Evolutionary conservation across 2,329 filamentous ascomycete genomes (phyloP).

Genomic region (Xylaria sp.): DNA sequence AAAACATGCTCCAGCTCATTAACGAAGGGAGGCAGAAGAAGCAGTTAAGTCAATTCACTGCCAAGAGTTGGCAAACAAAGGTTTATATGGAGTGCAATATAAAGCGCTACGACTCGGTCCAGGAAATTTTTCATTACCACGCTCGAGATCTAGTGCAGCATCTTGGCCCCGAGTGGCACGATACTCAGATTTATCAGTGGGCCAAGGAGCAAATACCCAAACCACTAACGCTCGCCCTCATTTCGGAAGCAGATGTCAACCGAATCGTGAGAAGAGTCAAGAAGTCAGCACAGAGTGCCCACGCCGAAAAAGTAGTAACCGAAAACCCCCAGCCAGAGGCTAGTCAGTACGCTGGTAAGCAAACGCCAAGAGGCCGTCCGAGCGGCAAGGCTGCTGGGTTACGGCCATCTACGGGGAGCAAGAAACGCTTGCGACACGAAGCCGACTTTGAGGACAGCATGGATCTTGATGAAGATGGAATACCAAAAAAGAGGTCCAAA

Average conservation of each 20-base stretch:
- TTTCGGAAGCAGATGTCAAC: conserved; percentile 36
- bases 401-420: conserved; percentile 48
- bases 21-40: conserved; percentile 39
- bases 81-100: conserved; percentile 51
- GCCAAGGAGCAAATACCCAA: conserved; percentile 37
- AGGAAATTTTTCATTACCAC: conserved; percentile 53
- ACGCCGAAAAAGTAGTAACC: conserved; percentile 5
- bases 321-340: conserved; percentile 29
- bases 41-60: conserved; percentile 37
- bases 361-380: conserved; percentile 40
- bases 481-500: conserved; percentile 38
- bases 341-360: conserved; percentile 32
- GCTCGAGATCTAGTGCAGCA: conserved; percentile 44
- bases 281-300: conserved; percentile 22
- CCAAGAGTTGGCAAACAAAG: conserved; percentile 36
- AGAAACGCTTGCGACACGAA: conserved; percentile 51
- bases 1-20: conserved; percentile 36
- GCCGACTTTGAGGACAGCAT: conserved; percentile 44
- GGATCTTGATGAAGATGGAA: conserved; percentile 41
- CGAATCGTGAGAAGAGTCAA: conserved; percentile 37
- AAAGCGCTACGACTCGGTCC: conserved; percentile 42
- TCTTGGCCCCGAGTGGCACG: conserved; percentile 41
- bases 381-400: conserved; percentile 54
- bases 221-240: conserved; percentile 34
- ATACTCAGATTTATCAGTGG: conserved; percentile 41